Base-by-base conservation (phyloP, 2,329 filamentous ascomycete species). In the Hypoxylon sp. region DNA sequence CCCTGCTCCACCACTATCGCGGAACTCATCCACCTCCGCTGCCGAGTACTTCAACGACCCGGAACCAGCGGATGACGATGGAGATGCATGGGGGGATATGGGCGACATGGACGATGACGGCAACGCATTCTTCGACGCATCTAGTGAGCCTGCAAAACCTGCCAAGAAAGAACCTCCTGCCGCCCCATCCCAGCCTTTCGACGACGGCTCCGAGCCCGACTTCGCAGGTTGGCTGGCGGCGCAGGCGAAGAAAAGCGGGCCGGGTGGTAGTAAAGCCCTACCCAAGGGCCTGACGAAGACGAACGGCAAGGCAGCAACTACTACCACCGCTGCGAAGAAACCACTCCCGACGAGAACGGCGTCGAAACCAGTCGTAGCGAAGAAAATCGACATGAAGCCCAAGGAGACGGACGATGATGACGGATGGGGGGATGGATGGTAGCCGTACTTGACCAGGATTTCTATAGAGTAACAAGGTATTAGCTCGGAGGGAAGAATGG, bases 151-250 rank as follows among this genome's bases (percentile, higher is more conserved):
- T 1, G 64, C 74, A 7, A 72, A 76, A 30, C 65, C 73, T 9
- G 70, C 72, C 49, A 76, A 78, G 30, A 72, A 75, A 18, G 73
- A 82, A 28, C 71, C 80, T 14, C 72, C 77, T 24, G 70, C 79
- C 18, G 70, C 79, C 18, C 73, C 78, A 6, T 76, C 75, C 4
- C 72, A 79, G 12, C 84, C 90, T 0, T 95, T 91, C 69, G 92
- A 95, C 63, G 93, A 97, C 71, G 89, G 91, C 24, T 89, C 90
- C 2, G 95, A 99, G 77, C 95, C 95, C 0, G 96, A 98, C 77
- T 98, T 99, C 78, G 95, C 93, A 4, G 94, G 93, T 4, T 98
- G 96, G 94, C 79, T 98, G 20, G 93, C 93, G 11, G 93, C 94
- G 11, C 93, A 97, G 76, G 88, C 91, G 67, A 97, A 96, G 80